Base-by-base conservation (phyloP, 75 land plant genomes). In the Cunninghamia lanceolata region DNA sequence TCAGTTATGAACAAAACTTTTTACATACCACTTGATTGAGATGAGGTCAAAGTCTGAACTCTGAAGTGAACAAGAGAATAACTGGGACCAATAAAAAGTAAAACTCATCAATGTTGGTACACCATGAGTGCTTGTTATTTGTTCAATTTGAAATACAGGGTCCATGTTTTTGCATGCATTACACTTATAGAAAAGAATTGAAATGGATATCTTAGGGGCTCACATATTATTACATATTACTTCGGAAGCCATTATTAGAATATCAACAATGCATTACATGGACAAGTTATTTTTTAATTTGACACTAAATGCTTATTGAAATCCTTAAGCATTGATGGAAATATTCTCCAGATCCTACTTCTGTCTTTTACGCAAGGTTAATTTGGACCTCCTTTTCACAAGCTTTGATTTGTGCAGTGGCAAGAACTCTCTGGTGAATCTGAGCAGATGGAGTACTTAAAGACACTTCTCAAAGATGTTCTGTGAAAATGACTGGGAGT, bases 371-470 rank as follows among this genome's bases (percentile, higher is more conserved):
- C 10, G 40, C 16, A 45, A 28, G 39, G 19, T 74, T 34, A 19
- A 42, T 32, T 28, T 19, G 10, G 34, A 39, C 3, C 1, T 70
- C 15, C 47, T 38, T 43, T 43, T 88, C 34, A 84, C 43, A 30
- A 83, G 36, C 11, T 68, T 16, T 85, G 16, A 11, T 52, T 42
- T 73, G 59, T 90, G 84, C 93, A 96, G 98, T 96, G 98, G 98
- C 93, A 96, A 83, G 96, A 93, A 46, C 94, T 96, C 47, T 91
- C 89, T 88, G 96, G 96, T 17, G 93, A 85, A 28, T 85, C 71
- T 56, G 94, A 96, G 93, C 96, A 94, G 86, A 89, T 90, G 56
- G 92, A 91, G 7, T 95, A 93, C 84, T 88, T 96, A 50, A 88
- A 92, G 76, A 86, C 86, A 46, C 85, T 94, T 39, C 93, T 94